phyloP scores from a whole-genome alignment of 768 basidiomycete genomes.

The Crepidotus variabilis region DNA sequence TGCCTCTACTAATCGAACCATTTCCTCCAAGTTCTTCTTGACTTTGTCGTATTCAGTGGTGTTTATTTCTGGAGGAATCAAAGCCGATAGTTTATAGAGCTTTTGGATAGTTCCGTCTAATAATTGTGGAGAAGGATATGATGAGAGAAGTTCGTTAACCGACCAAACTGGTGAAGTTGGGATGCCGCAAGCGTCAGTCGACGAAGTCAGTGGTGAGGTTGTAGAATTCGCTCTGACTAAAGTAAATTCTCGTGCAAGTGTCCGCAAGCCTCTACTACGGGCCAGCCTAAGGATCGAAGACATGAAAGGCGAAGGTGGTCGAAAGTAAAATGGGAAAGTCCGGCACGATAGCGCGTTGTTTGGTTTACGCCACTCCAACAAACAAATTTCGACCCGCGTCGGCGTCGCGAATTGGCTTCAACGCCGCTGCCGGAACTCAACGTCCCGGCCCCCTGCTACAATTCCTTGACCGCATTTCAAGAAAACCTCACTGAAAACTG shows the following conservation, averaged over 20 bases:
- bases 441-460: neutral
- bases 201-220: conserved; percentile 9
- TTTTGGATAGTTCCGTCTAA: conserved; percentile 53
- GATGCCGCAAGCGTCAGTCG: conserved; percentile 58
- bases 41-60: conserved; percentile 48
- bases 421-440: neutral
- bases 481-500: neutral
- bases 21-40: conserved; percentile 61
- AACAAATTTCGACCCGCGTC: neutral
- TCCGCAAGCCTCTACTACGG: neutral
- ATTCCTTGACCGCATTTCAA: no score
- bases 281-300: neutral
- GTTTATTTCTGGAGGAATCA: conserved; percentile 59
- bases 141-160: conserved; percentile 69
- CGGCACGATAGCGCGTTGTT: neutral
- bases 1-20: conserved; percentile 77
- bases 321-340: neutral
- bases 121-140: conserved; percentile 68
- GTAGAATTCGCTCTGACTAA: conserved; percentile 6
- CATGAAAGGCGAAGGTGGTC: neutral
- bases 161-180: conserved; percentile 77
- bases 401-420: neutral
- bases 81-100: conserved; percentile 71
- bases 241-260: neutral
- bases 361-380: neutral